A percentile compares a stretch with the other conserved stretches of the same genome.
Evolutionary conservation across 805 yeast species (phyloP).

Genomic region (Candida ulmi): DNA sequence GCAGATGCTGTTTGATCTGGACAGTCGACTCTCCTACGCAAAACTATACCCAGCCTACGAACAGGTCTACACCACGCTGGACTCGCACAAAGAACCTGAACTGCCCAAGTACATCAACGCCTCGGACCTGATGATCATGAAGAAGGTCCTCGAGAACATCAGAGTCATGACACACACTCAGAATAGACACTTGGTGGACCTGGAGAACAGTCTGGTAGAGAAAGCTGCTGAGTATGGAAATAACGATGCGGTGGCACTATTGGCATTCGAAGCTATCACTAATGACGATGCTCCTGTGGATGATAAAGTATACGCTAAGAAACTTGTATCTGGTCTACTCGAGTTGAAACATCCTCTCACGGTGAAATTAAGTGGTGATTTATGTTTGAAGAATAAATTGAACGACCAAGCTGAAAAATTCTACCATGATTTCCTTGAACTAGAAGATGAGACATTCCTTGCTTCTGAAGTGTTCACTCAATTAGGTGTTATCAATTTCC

Average conservation of each 20-base stretch:
- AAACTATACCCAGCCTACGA: constrained; percentile 51
- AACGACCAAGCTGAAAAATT: constrained; percentile 50
- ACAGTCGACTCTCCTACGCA: constrained; percentile 47
- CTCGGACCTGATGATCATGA: constrained; percentile 61
- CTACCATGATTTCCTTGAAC: constrained; percentile 51
- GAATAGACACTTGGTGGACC: constrained; percentile 47
- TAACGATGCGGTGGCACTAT: constrained; percentile 69
- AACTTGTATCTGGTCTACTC: constrained; percentile 51
- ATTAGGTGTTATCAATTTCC: constrained; percentile 58
- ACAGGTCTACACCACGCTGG: constrained; percentile 43
- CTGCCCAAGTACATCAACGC: constrained; percentile 47
- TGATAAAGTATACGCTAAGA: constrained; percentile 59
- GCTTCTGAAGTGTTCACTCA: constrained; percentile 71
- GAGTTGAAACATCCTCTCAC: constrained; percentile 65
- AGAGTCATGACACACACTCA: constrained; percentile 55
- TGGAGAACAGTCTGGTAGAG: constrained; percentile 74
- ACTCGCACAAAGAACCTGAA: constrained; percentile 20
- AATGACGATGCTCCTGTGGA: constrained; percentile 35
- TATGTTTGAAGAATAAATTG: constrained; percentile 47
- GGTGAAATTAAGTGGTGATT: constrained; percentile 74
- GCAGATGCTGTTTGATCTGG: constrained; percentile 59
- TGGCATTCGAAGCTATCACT: constrained; percentile 61
- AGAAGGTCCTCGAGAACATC: constrained; percentile 56
- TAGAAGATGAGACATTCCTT: constrained; percentile 52
- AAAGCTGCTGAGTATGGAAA: constrained; percentile 80